Evolutionary conservation across 2,329 filamentous ascomycete genomes (phyloP), one percentile per base, ranked within the genome.

Genomic region (Aspergillus amoenus): DNA sequence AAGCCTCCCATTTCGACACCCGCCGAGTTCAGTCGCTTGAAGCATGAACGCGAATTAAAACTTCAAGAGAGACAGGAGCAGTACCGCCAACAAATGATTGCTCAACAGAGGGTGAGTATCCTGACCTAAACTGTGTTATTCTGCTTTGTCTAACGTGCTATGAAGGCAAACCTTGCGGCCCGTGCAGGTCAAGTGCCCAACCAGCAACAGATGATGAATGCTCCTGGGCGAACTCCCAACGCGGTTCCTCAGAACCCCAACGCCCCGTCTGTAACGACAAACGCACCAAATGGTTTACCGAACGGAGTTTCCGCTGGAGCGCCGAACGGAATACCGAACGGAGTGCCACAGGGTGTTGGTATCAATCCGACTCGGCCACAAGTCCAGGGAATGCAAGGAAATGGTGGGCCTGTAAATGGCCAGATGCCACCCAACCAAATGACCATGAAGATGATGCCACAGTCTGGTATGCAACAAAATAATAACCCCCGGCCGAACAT

Each of bases 1-100:
- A 83, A 83, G 62, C 78, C 74, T 40, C 81, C 79, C 15, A 82
- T 83, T 50, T 83, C 92, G 69, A 96, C 93, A 0, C 94, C 94
- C 0, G 85, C 90, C 66, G 91, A 97, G 64, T 96, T 97, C 71
- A 97, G 93, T 69, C 83, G 90, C 52, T 82, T 97, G 69, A 92
- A 94, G 65, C 88, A 89, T 76, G 93, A 97, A 69, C 86, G 91
- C 44, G 93, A 97, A 66, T 82, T 93, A 68, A 84, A 86, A 68
- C 68, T 82, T 53, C 77, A 80, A 56, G 82, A 85, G 71, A 78
- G 79, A 57, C 79, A 82, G 66, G 78, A 84, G 68, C 79, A 83
- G 58, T 84, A 85, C 65, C 84, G 88, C 56, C 82, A 85, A 67
- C 86, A 89, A 70, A 81, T 89, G 68, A 75, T 83, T 60, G 77